Percentiles rank a stretch among this genome's conserved stretches.
Evolutionary conservation across 2,329 filamentous ascomycete genomes (phyloP).

Genomic region (Didymella exigua): DNA sequence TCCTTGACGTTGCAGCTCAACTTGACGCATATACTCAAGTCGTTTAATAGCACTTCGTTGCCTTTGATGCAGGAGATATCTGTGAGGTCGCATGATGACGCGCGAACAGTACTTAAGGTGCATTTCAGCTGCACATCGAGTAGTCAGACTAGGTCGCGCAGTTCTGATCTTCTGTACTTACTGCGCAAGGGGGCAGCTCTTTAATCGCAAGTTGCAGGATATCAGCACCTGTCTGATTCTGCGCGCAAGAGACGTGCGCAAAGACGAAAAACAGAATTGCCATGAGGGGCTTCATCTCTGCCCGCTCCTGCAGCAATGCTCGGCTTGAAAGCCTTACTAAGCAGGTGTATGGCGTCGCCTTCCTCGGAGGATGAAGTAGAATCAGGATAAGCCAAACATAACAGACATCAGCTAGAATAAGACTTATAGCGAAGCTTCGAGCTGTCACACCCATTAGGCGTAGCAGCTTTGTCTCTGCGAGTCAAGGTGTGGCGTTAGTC

Average conservation of each 20-base stretch:
- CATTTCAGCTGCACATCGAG: slow-evolving; percentile 25
- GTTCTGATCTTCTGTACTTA: neutral
- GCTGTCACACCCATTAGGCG: neutral
- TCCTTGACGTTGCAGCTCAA: slow-evolving; percentile 32
- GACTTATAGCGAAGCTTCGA: neutral
- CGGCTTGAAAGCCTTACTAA: neutral
- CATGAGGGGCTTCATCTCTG: slow-evolving; percentile 1
- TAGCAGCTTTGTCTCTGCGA: neutral
- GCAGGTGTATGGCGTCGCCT: neutral
- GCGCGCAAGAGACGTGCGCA: slow-evolving; percentile 9
- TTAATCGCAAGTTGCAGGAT: slow-evolving; percentile 12
- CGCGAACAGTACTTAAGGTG: slow-evolving; percentile 24
- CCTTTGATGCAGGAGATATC: slow-evolving; percentile 32
- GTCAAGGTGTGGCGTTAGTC: neutral
- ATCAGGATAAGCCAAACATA: neutral
- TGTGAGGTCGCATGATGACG: slow-evolving; percentile 32
- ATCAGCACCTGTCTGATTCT: slow-evolving; percentile 14
- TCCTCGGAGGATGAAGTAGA: neutral
- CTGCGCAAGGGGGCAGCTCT: slow-evolving; percentile 18
- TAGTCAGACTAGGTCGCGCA: neutral
- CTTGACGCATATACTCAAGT: slow-evolving; percentile 30
- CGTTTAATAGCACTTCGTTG: slow-evolving; percentile 23
- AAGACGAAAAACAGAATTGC: neutral
- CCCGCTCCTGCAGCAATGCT: neutral
- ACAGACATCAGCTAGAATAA: neutral